A percentile compares a stretch with the other conserved stretches of the same genome.
Conservation (phyloP, 176 grass and related monocot species). For the Carex parvula region DNA sequence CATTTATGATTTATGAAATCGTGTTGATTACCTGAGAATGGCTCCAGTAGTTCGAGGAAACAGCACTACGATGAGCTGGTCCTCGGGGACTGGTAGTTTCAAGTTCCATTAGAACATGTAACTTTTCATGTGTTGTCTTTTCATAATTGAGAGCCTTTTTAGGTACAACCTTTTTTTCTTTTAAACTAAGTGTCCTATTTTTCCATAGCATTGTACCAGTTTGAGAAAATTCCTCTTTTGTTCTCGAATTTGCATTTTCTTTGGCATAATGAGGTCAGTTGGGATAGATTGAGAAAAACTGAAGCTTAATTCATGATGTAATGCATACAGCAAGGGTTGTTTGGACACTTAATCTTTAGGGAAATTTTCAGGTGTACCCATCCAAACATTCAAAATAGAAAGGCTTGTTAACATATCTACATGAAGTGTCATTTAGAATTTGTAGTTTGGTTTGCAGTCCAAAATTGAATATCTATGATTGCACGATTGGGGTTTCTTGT, state of each 20-base stretch:
- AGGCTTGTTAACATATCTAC: not conserved
- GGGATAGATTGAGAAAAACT: not conserved
- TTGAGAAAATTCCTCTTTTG: not conserved
- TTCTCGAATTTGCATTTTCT: not conserved
- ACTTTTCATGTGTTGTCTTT: not conserved
- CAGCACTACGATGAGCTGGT: not conserved
- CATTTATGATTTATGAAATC: not conserved
- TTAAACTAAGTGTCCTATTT: not conserved
- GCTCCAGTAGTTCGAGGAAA: not conserved
- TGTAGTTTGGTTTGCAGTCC: not conserved
- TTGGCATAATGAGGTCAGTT: not conserved
- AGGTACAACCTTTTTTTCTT: not conserved
- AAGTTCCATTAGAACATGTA: not conserved
- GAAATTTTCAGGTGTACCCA: too few species aligned
- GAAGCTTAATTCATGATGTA: not conserved
- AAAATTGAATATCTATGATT: not conserved
- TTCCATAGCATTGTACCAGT: not conserved
- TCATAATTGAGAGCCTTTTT: not conserved
- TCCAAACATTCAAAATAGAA: not conserved
- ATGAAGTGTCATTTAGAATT: not conserved
- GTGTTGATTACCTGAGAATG: not conserved
- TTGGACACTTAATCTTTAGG: not conserved
- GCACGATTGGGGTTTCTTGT: not conserved
- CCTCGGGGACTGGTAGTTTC: not conserved
- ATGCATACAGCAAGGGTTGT: not conserved